Evolutionary conservation across 2,329 filamentous ascomycete species (phyloP), one percentile per base, ranked within the genome.

Genomic region (Alternaria sp.): DNA sequence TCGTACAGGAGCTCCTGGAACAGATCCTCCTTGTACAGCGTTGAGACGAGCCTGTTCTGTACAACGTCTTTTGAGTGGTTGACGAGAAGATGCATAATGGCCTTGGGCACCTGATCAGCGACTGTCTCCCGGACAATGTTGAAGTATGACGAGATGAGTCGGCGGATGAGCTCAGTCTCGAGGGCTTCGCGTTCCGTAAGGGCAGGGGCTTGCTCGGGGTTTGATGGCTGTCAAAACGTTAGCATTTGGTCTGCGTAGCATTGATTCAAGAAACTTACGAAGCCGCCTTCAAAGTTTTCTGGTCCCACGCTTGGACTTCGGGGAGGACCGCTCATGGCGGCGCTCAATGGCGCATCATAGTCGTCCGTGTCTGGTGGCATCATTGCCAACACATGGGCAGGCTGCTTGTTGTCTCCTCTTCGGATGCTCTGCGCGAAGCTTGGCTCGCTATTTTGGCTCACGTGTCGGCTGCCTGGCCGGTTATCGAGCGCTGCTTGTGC

Each of bases 91-190:
- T 99, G 95, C 95, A 99, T 99, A 70, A 99, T 91, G 5, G 95
- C 95, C 83, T 99, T 99, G 68, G 95, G 95, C 11, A 99, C 95
- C 81, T 98, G 94, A 78, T 99, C 95, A 45, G 94, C 94, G 72
- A 97, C 97, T n/a, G 93, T 94, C 81, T 99, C 95, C 65, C 95
- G 92, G 48, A 99, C 95, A 74, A 99, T 99, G 79, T 97, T 97
- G 85, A 99, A 99, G 84, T 99, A 99, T 1, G 94, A 97, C 32
- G 92, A 97, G 78, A 99, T 99, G 58, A 99, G 87, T 48, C 94
- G 92, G 48, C 94, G 91, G 78, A 99, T 99, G 41, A 99, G 89
- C 81, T 99, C 95, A 10, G 95, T 98, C 82, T 99, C 95, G 84
- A 99, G 92, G 45, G 93, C 92, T 82, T 99, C 95, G 54, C 95